phyloP scores from a whole-genome alignment of 2,329 filamentous ascomycete species.

The Xylaria sp. region DNA sequence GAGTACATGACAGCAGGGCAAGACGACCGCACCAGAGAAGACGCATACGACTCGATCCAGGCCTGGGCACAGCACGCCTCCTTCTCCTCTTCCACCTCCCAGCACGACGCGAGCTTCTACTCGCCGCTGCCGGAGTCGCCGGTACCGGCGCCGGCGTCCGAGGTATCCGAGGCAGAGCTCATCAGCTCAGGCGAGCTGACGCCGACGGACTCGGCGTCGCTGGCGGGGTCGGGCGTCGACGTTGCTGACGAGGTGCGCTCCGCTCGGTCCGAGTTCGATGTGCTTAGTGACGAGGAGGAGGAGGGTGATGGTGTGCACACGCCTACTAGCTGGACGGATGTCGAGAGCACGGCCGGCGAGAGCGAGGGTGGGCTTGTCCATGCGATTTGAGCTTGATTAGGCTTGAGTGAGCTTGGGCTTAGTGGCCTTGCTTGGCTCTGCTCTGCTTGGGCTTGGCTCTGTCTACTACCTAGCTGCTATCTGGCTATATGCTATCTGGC shows the following conservation, averaged over 20 bases:
- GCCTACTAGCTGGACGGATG: conserved; percentile 72
- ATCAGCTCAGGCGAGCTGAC: conserved; percentile 66
- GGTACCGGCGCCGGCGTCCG: conserved; percentile 57
- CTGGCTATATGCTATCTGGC: no score
- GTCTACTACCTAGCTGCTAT: no score
- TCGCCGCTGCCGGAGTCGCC: conserved; percentile 68
- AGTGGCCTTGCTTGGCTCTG: not conserved
- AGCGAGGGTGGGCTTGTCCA: conserved; percentile 57
- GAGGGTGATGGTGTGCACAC: conserved; percentile 67
- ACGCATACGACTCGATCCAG: conserved; percentile 70
- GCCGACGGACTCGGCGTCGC: conserved; percentile 67
- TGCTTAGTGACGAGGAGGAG: conserved; percentile 59
- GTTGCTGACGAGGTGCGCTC: conserved; percentile 57
- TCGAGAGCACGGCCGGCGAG: conserved; percentile 71
- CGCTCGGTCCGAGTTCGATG: conserved; percentile 57
- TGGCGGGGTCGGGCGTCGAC: conserved; percentile 64
- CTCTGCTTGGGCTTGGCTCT: no score
- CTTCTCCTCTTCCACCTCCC: no score
- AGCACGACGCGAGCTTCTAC: conserved; percentile 63
- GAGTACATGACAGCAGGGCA: conserved; percentile 66
- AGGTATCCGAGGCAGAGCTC: conserved; percentile 64
- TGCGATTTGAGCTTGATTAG: conserved; percentile 42
- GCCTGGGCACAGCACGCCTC: conserved; percentile 71
- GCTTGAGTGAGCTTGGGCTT: no score
- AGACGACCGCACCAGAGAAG: conserved; percentile 52